A percentile compares a stretch with the other conserved stretches of the same genome.
These are phyloP conservation scores for Dendrocalamus sinicus DNA, from an alignment of 176 grass and related monocot genomes.

Conservation along the genomic window DNA sequence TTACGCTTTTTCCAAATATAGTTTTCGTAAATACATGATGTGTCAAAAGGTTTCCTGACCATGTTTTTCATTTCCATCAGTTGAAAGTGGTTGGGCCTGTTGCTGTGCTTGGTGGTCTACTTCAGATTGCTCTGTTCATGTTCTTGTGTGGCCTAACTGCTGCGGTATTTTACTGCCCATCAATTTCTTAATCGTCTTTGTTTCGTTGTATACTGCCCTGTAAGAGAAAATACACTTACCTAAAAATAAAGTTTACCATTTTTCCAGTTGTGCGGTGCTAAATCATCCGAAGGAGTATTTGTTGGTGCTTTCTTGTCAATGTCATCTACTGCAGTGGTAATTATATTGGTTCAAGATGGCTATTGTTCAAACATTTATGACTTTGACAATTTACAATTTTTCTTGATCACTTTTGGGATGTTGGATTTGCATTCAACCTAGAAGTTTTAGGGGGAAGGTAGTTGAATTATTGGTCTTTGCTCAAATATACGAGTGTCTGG, in stretches of 20 bases:
- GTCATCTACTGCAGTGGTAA: slow-evolving; percentile 99
- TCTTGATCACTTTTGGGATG: slow-evolving; percentile 13
- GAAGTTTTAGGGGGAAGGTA: slow-evolving; percentile 8
- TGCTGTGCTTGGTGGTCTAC: slow-evolving; percentile 93
- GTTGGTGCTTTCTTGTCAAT: slow-evolving; percentile 98
- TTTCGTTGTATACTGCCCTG: slow-evolving; percentile 21
- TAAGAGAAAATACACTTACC: slow-evolving; percentile 16
- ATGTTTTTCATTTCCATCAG: slow-evolving; percentile 55
- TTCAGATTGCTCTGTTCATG: slow-evolving; percentile 98
- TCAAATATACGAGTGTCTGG: background rate
- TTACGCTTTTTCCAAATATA: slow-evolving; percentile 28
- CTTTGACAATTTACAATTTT: slow-evolving; percentile 5
- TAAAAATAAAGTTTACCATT: slow-evolving; percentile 26
- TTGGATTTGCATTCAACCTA: slow-evolving; percentile 17
- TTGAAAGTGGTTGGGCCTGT: slow-evolving; percentile 86
- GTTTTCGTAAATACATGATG: slow-evolving; percentile 22
- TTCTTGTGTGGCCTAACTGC: slow-evolving; percentile 97
- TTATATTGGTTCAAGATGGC: slow-evolving; percentile 40
- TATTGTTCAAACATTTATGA: slow-evolving; percentile 4
- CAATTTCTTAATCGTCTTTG: slow-evolving; percentile 28
- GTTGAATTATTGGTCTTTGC: slow-evolving; percentile 1
- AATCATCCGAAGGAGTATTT: slow-evolving; percentile 90
- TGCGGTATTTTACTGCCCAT: slow-evolving; percentile 52
- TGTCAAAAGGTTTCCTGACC: slow-evolving; percentile 28
- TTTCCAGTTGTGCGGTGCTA: slow-evolving; percentile 85